Evolutionary conservation across 495 filamentous ascomycete species (phyloP).

Genomic region (Neurospora pannonica): DNA sequence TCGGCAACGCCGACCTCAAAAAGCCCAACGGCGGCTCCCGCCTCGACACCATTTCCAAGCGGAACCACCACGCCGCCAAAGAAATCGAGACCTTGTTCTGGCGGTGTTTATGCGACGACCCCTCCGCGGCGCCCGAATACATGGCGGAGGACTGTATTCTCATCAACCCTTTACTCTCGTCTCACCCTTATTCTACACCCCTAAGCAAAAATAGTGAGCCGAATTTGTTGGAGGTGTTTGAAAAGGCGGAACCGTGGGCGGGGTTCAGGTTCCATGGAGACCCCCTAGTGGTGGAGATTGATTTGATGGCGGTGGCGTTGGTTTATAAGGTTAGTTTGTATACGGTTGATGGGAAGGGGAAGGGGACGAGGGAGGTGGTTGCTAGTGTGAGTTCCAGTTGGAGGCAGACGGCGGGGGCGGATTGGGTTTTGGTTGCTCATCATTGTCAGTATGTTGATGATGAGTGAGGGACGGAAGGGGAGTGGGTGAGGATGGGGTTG

Average conservation of each 20-base stretch:
- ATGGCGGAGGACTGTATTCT: slow-evolving; percentile 28
- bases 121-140: slow-evolving; percentile 22
- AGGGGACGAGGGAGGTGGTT: slow-evolving; percentile 16
- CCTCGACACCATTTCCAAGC: slow-evolving; percentile 29
- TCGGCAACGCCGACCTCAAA: slow-evolving; percentile 25
- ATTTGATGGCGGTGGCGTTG: slow-evolving; percentile 24
- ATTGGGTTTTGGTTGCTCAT: slow-evolving; percentile 24
- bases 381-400: slow-evolving; percentile 16
- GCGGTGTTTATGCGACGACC: slow-evolving; percentile 27
- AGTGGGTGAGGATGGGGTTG: background rate
- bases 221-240: slow-evolving; percentile 12
- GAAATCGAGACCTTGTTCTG: slow-evolving; percentile 27
- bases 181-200: slow-evolving; percentile 5
- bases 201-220: slow-evolving; percentile 18
- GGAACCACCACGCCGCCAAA: slow-evolving; percentile 26
- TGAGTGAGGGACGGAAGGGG: slow-evolving; percentile 4
- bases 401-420: slow-evolving; percentile 28
- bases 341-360: slow-evolving; percentile 7
- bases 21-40: slow-evolving; percentile 24
- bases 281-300: slow-evolving; percentile 26
- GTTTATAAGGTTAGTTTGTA: slow-evolving; percentile 25
- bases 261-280: slow-evolving; percentile 20
- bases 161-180: slow-evolving; percentile 24
- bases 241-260: slow-evolving; percentile 12
- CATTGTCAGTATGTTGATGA: slow-evolving; percentile 22